phyloP scores from a whole-genome alignment of 2,329 filamentous ascomycete genomes.

The Arthrobotrys sinensis region DNA sequence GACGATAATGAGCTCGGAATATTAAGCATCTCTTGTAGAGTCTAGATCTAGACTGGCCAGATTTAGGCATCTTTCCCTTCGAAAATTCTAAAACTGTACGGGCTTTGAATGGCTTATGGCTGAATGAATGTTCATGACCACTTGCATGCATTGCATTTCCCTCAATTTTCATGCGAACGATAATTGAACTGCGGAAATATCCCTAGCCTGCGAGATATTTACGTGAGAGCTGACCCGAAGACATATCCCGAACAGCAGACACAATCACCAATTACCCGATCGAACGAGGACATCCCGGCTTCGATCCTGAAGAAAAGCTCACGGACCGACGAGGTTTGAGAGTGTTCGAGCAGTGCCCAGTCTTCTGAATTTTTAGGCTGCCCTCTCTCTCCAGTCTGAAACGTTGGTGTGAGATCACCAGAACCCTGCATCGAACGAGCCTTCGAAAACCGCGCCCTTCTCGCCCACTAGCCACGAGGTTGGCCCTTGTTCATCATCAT shows the following conservation, averaged over 20 bases:
- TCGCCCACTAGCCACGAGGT: constrained; percentile 33
- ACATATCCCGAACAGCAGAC: constrained; percentile 13
- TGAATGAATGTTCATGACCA: constrained; percentile 16
- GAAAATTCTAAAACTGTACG: not conserved
- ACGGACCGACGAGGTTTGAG: constrained; percentile 45
- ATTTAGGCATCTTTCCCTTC: not conserved
- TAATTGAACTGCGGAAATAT: not conserved
- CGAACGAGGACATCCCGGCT: constrained; percentile 45
- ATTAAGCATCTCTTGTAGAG: not conserved
- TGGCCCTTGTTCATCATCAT: constrained; percentile 41
- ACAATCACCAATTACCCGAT: constrained; percentile 42
- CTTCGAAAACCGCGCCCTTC: not conserved
- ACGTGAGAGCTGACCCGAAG: constrained; percentile 18
- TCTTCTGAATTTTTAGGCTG: constrained; percentile 41
- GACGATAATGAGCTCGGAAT: constrained; percentile 5
- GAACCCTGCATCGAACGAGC: constrained; percentile 55
- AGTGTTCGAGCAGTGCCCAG: constrained; percentile 29
- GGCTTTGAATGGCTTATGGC: constrained; percentile 21
- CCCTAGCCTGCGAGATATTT: not conserved
- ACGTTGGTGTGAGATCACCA: constrained; percentile 59
- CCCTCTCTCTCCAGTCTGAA: constrained; percentile 47
- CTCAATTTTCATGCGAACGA: not conserved
- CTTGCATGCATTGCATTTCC: constrained; percentile 27
- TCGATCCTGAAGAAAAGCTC: constrained; percentile 4
- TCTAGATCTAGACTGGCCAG: not conserved